Percentiles rank a stretch among this genome's conserved stretches.
phyloP scores from a whole-genome alignment of 176 grass and related monocot species.

The Zoysia pacifica region DNA sequence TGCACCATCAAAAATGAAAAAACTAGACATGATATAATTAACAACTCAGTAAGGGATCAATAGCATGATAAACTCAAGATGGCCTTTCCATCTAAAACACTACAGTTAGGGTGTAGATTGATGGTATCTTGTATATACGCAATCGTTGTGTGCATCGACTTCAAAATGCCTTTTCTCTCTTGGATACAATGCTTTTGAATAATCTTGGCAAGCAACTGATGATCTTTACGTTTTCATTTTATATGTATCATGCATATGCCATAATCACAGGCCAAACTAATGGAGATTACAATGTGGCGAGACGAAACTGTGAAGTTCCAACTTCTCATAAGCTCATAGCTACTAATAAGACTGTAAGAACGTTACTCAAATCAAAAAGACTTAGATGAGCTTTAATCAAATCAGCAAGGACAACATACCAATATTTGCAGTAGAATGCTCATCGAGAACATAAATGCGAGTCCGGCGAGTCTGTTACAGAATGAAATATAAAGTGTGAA shows the following conservation, averaged over 20 bases:
- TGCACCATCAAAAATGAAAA: constrained; percentile 42
- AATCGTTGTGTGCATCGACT: background rate
- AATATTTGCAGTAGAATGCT: constrained; percentile 93
- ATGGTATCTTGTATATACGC: background rate
- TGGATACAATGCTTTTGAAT: background rate
- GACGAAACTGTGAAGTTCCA: constrained; percentile 1
- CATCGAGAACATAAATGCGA: constrained; percentile 95
- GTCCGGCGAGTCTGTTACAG: constrained; percentile 74
- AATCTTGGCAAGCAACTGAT: constrained; percentile 10
- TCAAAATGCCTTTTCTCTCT: background rate
- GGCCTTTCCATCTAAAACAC: background rate
- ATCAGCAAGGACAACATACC: constrained; percentile 41
- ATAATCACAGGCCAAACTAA: background rate
- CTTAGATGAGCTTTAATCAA: constrained; percentile 6
- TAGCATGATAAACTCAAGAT: background rate
- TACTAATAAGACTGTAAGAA: background rate
- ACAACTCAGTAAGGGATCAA: background rate
- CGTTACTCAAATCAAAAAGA: background rate
- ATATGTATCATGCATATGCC: background rate
- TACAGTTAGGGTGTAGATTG: background rate
- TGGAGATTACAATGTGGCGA: background rate
- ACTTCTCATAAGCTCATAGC: background rate
- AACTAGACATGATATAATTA: background rate
- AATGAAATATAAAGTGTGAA: constrained; percentile 1
- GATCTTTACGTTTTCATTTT: background rate